Base-by-base conservation (phyloP, 805 yeast species). In the Lipomyces spencermartinsiae region DNA sequence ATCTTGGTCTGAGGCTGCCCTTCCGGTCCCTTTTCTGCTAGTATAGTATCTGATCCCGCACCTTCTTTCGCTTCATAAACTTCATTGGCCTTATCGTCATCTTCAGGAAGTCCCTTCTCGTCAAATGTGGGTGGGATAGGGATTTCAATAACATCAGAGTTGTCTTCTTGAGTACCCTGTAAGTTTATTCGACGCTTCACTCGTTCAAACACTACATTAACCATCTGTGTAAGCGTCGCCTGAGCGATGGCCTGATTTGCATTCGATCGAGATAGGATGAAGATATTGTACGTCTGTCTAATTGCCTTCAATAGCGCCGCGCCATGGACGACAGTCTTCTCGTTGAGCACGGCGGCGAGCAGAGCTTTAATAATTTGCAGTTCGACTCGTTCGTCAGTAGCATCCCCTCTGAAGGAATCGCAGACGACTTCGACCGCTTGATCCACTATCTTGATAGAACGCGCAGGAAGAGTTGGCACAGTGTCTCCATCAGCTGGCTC, bases 161-260 rank as follows among this genome's bases (percentile, higher is more conserved):
- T 70, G 7, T 19, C 63, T 12, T 39, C 58, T 7, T 25, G 29
- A n/a, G 59, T 10, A 3, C 29, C 53, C 12, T 58, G 10, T 2
- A 31, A 12, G 4, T 51, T 62, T 29, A 80, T 72, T 46, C 80
- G 76, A 58, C 76, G 78, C 63, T 83, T 84, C 55, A 87, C 86
- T 70, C 95, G 86, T 70, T 91, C 97, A 80, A 92, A 95, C 10
- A 93, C 89, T 8, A 91, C 88, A 64, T 88, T 88, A 29, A 95
- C 92, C 74, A 94, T 90, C 80, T 95, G 99, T 2, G 96, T 91
- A 72, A 95, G 83, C 7, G 95, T 90, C 1, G 97, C 98, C 81
- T 96, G 98, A 0, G 99, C 98, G 68, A 93, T 88, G 0, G 93
- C 91, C 79, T 95, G 99, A 76, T 93, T 94, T 33, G 90, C 82